Conservation (phyloP, 2,329 filamentous ascomycete genomes). For the Talaromyces sp. region DNA sequence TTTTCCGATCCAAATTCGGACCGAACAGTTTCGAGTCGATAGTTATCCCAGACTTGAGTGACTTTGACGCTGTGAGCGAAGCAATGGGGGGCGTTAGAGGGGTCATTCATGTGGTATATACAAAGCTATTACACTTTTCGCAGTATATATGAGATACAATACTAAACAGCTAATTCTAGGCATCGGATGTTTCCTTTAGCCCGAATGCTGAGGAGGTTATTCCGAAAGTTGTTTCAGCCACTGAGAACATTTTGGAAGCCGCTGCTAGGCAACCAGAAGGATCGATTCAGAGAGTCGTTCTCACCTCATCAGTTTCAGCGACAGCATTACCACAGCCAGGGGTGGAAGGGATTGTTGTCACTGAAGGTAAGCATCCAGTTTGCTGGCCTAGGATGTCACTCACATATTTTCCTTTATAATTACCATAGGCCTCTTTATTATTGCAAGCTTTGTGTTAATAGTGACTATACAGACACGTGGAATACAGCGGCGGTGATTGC, state of each 20-base stretch:
- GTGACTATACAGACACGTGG: conserved; percentile 13
- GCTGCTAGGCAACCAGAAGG: conserved; percentile 12
- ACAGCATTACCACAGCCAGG: conserved; percentile 1
- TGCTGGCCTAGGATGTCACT: background rate
- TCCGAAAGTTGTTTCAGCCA: conserved; percentile 33
- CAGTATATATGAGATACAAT: background rate
- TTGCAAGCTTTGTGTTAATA: background rate
- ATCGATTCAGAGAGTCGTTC: conserved; percentile 9
- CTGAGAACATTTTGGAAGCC: conserved; percentile 28
- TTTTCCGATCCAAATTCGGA: conserved; percentile 25
- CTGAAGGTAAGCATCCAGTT: background rate
- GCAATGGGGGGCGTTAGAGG: conserved; percentile 28
- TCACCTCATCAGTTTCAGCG: conserved; percentile 10
- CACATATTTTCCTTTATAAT: background rate
- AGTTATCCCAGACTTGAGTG: conserved; percentile 34
- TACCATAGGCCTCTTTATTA: background rate
- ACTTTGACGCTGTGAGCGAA: conserved; percentile 33
- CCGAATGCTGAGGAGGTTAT: conserved; percentile 41
- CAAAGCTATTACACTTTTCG: background rate
- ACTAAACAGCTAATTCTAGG: background rate
- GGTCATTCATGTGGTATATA: conserved; percentile 7
- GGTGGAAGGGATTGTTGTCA: conserved; percentile 6
- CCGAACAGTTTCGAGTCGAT: conserved; percentile 32
- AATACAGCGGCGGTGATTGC: conserved; percentile 21
- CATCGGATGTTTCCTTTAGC: conserved; percentile 27